phyloP scores from a whole-genome alignment of 2,329 filamentous ascomycete genomes.

The Chrysoporthe puriensis region DNA sequence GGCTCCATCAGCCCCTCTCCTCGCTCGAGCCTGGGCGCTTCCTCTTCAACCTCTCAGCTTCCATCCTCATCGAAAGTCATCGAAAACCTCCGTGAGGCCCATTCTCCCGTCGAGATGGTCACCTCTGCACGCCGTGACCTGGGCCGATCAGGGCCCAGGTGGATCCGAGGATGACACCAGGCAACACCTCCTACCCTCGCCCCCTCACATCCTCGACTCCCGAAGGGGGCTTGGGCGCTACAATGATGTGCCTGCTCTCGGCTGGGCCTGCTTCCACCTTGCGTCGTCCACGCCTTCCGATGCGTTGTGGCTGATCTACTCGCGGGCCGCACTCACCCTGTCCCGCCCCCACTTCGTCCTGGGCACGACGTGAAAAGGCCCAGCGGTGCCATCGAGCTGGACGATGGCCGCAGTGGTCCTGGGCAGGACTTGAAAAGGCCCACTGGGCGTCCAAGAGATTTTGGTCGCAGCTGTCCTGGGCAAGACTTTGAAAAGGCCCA shows the following conservation, averaged over 20 bases:
- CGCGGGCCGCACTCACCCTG: neutral
- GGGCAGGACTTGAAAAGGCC: constrained; percentile 43
- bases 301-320: neutral
- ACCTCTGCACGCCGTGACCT: neutral
- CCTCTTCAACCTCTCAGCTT: neutral
- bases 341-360: constrained; percentile 36
- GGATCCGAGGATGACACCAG: neutral
- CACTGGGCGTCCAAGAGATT: neutral
- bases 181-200: neutral
- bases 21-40: neutral
- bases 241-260: neutral
- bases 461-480: neutral
- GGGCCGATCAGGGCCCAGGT: neutral
- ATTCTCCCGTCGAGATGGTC: neutral
- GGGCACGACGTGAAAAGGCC: constrained; percentile 48
- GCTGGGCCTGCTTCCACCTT: neutral
- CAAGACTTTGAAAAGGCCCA: constrained; percentile 14
- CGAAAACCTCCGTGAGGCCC: neutral
- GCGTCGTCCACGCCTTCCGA: neutral
- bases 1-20: neutral
- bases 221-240: neutral
- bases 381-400: constrained; percentile 19
- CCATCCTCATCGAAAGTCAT: neutral
- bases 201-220: neutral
- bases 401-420: constrained; percentile 35